A percentile compares a stretch with the other conserved stretches of the same genome.
phyloP scores from a whole-genome alignment of 495 filamentous ascomycete species.

The Friedmanniomyces endolithicus region DNA sequence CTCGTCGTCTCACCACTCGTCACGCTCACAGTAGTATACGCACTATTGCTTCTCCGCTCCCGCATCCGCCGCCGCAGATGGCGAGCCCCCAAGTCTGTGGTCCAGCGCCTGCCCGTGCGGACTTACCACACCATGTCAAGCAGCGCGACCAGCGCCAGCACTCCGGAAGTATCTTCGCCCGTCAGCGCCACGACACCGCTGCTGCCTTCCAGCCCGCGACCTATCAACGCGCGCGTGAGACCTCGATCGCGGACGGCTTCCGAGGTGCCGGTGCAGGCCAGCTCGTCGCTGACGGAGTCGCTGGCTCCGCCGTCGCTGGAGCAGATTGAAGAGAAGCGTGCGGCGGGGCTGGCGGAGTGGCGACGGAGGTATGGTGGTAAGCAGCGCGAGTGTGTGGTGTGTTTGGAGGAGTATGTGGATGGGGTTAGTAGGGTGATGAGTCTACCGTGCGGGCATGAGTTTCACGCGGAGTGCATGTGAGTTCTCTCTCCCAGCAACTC shows the following conservation, averaged over 20 bases:
- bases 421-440: conserved; percentile 94
- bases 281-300: conserved; percentile 10
- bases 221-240: conserved; percentile 32
- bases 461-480: conserved; percentile 98
- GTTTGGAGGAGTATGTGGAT: conserved; percentile 91
- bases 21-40: conserved; percentile 86
- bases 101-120: conserved; percentile 85
- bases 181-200: conserved; percentile 68
- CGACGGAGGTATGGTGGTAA: conserved; percentile 74
- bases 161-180: conserved; percentile 43
- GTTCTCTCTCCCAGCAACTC: conserved; percentile 31
- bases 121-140: conserved; percentile 78
- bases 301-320: conserved; percentile 25
- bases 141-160: conserved; percentile 45
- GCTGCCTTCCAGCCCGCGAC: conserved; percentile 36
- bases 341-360: conserved; percentile 41
- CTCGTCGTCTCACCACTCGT: conserved; percentile 85
- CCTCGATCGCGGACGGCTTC: conserved; percentile 57
- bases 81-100: conserved; percentile 91
- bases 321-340: conserved; percentile 39
- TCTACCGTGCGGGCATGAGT: conserved; percentile 95
- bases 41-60: conserved; percentile 73
- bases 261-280: conserved; percentile 25
- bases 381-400: conserved; percentile 94
- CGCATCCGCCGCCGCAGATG: conserved; percentile 81